phyloP scores from a whole-genome alignment of 495 filamentous ascomycete species.

The Wilcoxina mikolae region DNA sequence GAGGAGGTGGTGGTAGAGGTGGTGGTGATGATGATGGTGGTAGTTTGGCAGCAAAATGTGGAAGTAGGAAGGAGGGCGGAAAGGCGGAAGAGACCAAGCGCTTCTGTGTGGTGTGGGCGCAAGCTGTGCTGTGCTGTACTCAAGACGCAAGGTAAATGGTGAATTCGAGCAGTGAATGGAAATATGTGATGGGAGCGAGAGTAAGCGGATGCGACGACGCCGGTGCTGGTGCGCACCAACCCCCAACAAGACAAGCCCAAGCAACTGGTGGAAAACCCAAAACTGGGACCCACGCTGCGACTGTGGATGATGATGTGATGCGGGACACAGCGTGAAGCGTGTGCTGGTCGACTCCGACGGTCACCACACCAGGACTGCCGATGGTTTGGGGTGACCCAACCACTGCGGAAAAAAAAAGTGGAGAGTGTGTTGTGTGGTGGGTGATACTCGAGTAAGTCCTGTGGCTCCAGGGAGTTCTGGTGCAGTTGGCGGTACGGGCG shows the following conservation, averaged over 20 bases:
- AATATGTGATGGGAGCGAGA: background rate
- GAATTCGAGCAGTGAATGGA: no score
- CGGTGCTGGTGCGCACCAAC: background rate
- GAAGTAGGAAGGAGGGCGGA: background rate
- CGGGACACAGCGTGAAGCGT: background rate
- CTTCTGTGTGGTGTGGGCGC: background rate
- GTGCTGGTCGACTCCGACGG: no score
- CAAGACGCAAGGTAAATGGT: background rate
- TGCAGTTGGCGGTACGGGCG: no score
- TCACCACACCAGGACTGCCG: no score
- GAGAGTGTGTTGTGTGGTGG: no score
- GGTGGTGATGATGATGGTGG: background rate
- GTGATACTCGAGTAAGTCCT: no score
- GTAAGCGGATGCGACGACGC: background rate
- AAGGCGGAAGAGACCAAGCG: slow-evolving; percentile 1
- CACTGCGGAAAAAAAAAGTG: no score
- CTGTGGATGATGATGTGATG: background rate
- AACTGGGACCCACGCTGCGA: background rate
- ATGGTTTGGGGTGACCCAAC: no score
- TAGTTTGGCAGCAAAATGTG: background rate
- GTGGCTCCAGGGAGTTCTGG: no score
- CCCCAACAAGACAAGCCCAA: background rate
- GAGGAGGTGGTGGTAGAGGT: background rate
- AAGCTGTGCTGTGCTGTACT: background rate
- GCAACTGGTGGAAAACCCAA: background rate